These are phyloP conservation scores for Penicillium sp. DNA, from an alignment of 2,329 filamentous ascomycete genomes.

Conservation along the genomic window DNA sequence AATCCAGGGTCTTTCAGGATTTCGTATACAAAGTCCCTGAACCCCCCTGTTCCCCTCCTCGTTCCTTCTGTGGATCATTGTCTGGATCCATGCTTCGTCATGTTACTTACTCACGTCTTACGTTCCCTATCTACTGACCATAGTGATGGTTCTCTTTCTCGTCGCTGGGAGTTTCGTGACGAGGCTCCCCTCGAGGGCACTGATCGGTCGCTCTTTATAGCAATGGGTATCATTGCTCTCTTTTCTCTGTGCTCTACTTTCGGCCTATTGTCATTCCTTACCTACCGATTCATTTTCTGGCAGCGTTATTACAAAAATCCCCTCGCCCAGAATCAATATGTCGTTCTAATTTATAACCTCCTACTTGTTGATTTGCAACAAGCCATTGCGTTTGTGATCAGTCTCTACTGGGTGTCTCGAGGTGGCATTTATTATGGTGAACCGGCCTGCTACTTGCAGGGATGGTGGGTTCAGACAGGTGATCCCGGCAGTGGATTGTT, in stretches of 20 bases:
- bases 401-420: constrained; percentile 50
- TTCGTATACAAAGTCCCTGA: background rate
- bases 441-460: constrained; percentile 54
- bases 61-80: background rate
- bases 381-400: constrained; percentile 50
- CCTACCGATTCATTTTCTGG: constrained; percentile 55
- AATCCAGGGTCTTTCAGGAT: background rate
- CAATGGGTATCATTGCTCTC: constrained; percentile 50
- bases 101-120: constrained; percentile 17
- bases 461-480: constrained; percentile 56
- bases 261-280: constrained; percentile 48
- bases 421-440: constrained; percentile 49
- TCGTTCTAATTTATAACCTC: constrained; percentile 57
- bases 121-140: constrained; percentile 16
- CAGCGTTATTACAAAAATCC: constrained; percentile 52
- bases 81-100: constrained; percentile 7
- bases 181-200: constrained; percentile 21
- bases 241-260: constrained; percentile 39
- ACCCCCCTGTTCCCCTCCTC: background rate
- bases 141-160: constrained; percentile 15
- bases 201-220: constrained; percentile 50
- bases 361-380: constrained; percentile 57
- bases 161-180: constrained; percentile 25
- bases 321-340: constrained; percentile 57
- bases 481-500: constrained; percentile 57